Evolutionary conservation across 2,329 filamentous ascomycete genomes (phyloP), one percentile per base, ranked within the genome.

Genomic region (Microdochium bolleyi): DNA sequence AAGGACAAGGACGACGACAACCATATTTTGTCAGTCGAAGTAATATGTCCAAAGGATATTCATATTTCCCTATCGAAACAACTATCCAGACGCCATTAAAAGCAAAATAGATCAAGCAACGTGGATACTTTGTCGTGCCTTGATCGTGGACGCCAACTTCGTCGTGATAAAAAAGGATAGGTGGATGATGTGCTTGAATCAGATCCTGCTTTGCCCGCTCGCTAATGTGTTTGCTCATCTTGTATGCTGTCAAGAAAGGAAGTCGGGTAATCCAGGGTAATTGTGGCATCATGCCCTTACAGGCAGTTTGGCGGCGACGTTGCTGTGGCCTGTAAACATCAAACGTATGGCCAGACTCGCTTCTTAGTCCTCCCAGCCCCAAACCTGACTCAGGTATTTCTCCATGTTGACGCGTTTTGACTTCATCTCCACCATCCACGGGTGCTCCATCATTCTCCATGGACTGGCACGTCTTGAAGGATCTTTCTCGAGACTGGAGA

Each of bases 381-480:
- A 99, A 46, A 99, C 94, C 62, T 94, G 91, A 56, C 86, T 84
- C 54, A 99, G 80, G 71, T 96, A 99, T 64, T 91, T 88, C 59
- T 84, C 84, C 92, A 99, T 97, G 71, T 97, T 97, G 67, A 99
- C 94, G 61, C 94, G 89, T 77, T 96, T 97, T 52, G 83, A 79
- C 64, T 87, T 87, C 89, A 97, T 97, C 64, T 99, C 94, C 44
- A 89, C 76, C 86, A 99, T 96, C 94, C 94, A 99, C 2, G 94
- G 94, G 72, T 99, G 94, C 67, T 99, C 94, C 58, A 96, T 82
- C 92, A 99, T 99, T 64, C 92, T 89, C 94, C 94, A 99, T 13
- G 94, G 94, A 55, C 89, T 95, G 27, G 92, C 94, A 67, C 94
- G 81, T 64, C 92, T 84, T 54, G 79, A 80, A 21, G 89, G 85